These are phyloP conservation scores for Ensete glaucum DNA, from an alignment of 176 grass and related monocot genomes.

Conservation along the genomic window DNA sequence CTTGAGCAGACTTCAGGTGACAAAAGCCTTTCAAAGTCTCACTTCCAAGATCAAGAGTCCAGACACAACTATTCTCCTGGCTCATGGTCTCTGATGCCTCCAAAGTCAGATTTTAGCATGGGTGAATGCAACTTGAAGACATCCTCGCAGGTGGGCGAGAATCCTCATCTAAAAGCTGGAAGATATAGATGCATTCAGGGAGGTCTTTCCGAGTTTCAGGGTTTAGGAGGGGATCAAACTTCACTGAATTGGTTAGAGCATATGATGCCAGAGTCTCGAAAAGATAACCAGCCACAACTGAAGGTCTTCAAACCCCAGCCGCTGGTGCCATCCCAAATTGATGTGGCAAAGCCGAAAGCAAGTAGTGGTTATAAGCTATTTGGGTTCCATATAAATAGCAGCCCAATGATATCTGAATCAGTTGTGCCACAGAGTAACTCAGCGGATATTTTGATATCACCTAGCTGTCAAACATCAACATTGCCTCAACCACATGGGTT, in stretches of 20 bases:
- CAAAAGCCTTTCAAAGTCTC: constrained; percentile 32
- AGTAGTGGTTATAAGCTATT: constrained; percentile 51
- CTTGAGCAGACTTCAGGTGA: constrained; percentile 38
- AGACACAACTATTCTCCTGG: constrained; percentile 32
- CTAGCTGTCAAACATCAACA: constrained; percentile 19
- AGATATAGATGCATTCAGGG: constrained; percentile 32
- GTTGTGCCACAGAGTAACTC: constrained; percentile 32
- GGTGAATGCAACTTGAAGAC: constrained; percentile 30
- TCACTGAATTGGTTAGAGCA: constrained; percentile 40
- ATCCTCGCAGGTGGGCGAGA: constrained; percentile 25
- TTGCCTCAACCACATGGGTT: constrained; percentile 12
- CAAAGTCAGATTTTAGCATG: constrained; percentile 34
- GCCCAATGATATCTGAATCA: constrained; percentile 24
- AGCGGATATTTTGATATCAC: constrained; percentile 22
- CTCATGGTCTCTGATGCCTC: constrained; percentile 46
- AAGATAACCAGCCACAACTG: constrained; percentile 24
- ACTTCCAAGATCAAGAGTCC: constrained; percentile 45
- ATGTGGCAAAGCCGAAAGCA: constrained; percentile 35
- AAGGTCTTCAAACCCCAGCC: constrained; percentile 43
- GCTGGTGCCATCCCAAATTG: constrained; percentile 32
- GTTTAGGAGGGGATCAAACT: constrained; percentile 28
- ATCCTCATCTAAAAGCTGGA: constrained; percentile 29
- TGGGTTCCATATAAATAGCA: constrained; percentile 53
- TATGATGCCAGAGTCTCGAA: constrained; percentile 22
- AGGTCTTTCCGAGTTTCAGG: constrained; percentile 20